Base-by-base conservation (phyloP, 2,329 filamentous ascomycete genomes). In the Botrytis cinerea region DNA sequence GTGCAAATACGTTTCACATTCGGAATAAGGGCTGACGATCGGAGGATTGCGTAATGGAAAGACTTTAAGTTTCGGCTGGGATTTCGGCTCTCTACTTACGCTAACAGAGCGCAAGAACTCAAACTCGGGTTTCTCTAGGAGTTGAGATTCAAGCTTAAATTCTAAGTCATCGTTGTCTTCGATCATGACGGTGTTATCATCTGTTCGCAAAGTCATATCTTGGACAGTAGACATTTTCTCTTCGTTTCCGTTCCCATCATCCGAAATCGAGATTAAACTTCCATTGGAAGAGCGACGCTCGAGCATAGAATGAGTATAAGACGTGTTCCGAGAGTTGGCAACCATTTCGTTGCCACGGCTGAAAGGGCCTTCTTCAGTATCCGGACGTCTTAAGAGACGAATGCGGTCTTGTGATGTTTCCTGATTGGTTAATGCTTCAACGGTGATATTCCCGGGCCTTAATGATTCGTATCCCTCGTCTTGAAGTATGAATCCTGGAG, bases 1-100 rank as follows among this genome's bases (percentile, higher is more conserved):
- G n/a, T 82, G 77, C 4, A 85, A 79, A 1, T 81, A 80, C 1
- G 0, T 82, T 78, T 0, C 86, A 85, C 38, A 77, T 76, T 18
- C 87, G 76, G 0, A 78, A 78, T 9, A 83, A 64, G 74, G 70
- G 0, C 75, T 70, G 0, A 76, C 75, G 1, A 73, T 74, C 0
- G 61, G 35, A 7, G 82, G 77, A 60, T 74, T 81, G 71, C 32
- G 81, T 14, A 54, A 71, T 20, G 73, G 62, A 64, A 32, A 63
- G 80, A 80, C 40, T 64, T 69, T 71, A 10, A 43, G 40, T 22
- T 57, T 69, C 28, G 7, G 38, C 66, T 43, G 18, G n/a, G n/a
- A 1, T 25, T 68, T 68, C 38, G 66, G n/a, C 12, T 60, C 71
- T 73, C 66, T 59, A 66, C 73, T 71, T 12, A 75, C 74, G 51